Percentiles rank a stretch among this genome's conserved stretches.
Conservation (phyloP, 2,329 filamentous ascomycete genomes). For the Pestalotiopsis sp. region DNA sequence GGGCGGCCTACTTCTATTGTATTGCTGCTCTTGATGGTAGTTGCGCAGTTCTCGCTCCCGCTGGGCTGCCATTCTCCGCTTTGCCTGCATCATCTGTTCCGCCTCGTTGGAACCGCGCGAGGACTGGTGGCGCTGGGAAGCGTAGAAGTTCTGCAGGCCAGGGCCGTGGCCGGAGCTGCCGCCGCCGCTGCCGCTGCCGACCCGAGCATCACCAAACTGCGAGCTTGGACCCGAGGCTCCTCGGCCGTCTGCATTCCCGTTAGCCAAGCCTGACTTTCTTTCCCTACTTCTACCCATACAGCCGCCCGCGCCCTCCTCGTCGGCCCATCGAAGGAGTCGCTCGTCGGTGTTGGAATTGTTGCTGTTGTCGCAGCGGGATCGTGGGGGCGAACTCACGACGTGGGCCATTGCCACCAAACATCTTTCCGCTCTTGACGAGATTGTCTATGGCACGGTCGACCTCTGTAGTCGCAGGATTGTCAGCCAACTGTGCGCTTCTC, state of each 20-base stretch:
- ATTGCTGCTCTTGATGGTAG: constrained; percentile 99
- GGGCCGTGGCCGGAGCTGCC: constrained; percentile 49
- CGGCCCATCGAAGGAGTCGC: constrained; percentile 26
- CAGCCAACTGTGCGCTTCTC: constrained; percentile 19
- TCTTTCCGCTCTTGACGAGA: constrained; percentile 93
- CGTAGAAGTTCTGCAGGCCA: constrained; percentile 92
- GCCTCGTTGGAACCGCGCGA: constrained; percentile 83
- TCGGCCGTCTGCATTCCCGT: constrained; percentile 63
- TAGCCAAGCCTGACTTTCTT: constrained; percentile 19
- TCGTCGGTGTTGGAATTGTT: constrained; percentile 41
- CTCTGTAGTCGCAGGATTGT: constrained; percentile 56
- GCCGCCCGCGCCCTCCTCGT: constrained; percentile 24
- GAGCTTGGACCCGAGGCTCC: constrained; percentile 62
- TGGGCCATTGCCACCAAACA: constrained; percentile 65
- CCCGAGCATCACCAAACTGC: constrained; percentile 76
- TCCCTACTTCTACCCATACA: constrained; percentile 6
- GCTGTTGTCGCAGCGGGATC: background rate
- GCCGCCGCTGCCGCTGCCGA: constrained; percentile 62
- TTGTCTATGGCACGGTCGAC: constrained; percentile 96
- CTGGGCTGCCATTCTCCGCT: constrained; percentile 98
- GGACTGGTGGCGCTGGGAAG: constrained; percentile 87
- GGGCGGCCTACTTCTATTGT: constrained; percentile 96
- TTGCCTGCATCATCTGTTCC: constrained; percentile 98
- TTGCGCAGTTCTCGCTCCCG: constrained; percentile 98
- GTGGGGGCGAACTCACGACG: constrained; percentile 80